Evolutionary conservation across 257 asterid species (phyloP), one percentile per base, ranked within the genome.

Genomic region (Ilex asprella): DNA sequence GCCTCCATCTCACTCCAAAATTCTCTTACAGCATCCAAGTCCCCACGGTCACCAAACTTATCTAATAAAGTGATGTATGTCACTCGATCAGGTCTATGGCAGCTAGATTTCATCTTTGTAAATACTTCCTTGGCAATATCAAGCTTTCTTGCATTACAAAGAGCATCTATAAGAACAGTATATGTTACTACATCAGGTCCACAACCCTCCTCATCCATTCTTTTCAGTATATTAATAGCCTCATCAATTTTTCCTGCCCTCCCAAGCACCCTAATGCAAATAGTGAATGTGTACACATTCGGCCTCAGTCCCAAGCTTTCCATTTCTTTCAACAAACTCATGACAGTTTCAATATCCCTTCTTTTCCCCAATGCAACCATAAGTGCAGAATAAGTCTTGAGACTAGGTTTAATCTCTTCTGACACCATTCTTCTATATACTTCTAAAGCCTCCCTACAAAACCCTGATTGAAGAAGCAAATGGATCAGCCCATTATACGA

Each of bases 401-500:
- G 96, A 73, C 96, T 89, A 44, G 97, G 99, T 79, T 81, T 92
- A 76, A 80, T 70, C 66, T 70, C 87, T 70, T 89, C 99, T 1
- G 80, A 79, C 21, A 92, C 75, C 95, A 89, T 87, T 77, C 96
- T 82, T 51, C 72, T 82, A 71, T 89, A 85, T 11, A 82, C 70
- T 63, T 66, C 64, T 52, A 92, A 73, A 60, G 83, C 96, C 81
- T 92, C 96, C 74, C 69, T 76, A 73, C 76, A 71, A 66, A 76
- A 86, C 55, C 97, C 97, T 30, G 82, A 87, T 67, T 86, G 91
- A 66, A 89, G 84, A 79, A 92, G 70, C 80, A 92, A 83, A 78
- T 89, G 96, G 72, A 92, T 92, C 76, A 92, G 84, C 35, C 97
- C 99, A 53, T 92, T 92, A 59, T 86, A 92, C 2, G 99, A 92